phyloP scores from a whole-genome alignment of 1,139 yeast genomes.

The Pichia sp. region DNA sequence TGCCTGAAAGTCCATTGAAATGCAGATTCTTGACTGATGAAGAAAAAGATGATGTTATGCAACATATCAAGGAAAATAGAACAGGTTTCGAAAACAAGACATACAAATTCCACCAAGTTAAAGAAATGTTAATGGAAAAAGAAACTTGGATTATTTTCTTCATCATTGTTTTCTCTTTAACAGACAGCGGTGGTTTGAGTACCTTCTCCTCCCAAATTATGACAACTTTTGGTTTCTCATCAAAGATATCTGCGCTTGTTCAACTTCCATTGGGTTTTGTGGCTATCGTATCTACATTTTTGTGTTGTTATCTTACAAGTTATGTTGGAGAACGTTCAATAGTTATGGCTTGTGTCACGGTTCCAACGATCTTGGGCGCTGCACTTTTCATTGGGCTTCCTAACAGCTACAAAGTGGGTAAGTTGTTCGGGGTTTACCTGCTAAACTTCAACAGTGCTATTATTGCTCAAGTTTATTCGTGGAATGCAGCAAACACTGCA shows the following conservation, averaged over 20 bases:
- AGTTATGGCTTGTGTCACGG: slow-evolving; percentile 10
- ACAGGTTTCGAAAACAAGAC: slow-evolving; percentile 39
- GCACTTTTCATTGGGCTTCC: slow-evolving; percentile 12
- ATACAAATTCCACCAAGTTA: slow-evolving; percentile 24
- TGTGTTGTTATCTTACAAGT: slow-evolving; percentile 18
- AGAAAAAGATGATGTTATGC: slow-evolving; percentile 26
- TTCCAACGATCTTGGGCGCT: slow-evolving; percentile 19
- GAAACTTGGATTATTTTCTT: slow-evolving; percentile 23
- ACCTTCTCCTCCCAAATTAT: slow-evolving; percentile 46
- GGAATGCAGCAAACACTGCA: slow-evolving; percentile 52
- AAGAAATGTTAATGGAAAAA: slow-evolving; percentile 17
- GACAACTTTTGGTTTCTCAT: slow-evolving; percentile 41
- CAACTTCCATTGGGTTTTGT: slow-evolving; percentile 41
- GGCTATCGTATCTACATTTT: slow-evolving; percentile 14
- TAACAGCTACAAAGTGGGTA: slow-evolving; percentile 16
- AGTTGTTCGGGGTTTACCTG: slow-evolving; percentile 20
- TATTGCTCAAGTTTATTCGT: slow-evolving; percentile 36
- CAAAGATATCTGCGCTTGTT: slow-evolving; percentile 36
- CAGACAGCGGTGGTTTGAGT: slow-evolving; percentile 43
- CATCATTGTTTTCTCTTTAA: slow-evolving; percentile 36
- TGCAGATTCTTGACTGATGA: slow-evolving; percentile 27
- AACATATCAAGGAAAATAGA: slow-evolving; percentile 33
- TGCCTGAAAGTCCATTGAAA: slow-evolving; percentile 18
- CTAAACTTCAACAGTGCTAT: slow-evolving; percentile 17
- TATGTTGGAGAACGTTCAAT: slow-evolving; percentile 15